Base-by-base conservation (phyloP, 164 flowering plant genomes). In the Nymphaea colorata region DNA sequence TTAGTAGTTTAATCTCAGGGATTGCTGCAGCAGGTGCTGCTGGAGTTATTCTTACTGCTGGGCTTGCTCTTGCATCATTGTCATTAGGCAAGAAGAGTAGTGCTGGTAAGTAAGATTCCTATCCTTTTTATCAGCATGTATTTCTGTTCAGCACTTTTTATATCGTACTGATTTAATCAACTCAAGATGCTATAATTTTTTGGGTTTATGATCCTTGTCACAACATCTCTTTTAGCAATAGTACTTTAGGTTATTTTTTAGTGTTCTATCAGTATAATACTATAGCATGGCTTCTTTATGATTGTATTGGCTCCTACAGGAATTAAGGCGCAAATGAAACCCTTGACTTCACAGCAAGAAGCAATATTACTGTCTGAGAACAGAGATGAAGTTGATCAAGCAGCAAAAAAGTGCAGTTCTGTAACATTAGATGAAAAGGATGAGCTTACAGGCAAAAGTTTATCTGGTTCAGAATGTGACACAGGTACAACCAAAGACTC, bases 1-100 rank as follows among this genome's bases (percentile, higher is more conserved):
- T 53, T 76, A 81, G 79, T 86, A 81, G 86, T 75, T 77, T 76
- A 68, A 71, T 87, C 81, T 82, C 97, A 91, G 97, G 91, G 67
- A 65, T 84, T 70, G 74, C 84, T 63, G 85, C 86, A 67, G 86
- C 87, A 45, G 93, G 87, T 79, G 71, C 83, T 17, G 91, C 90
- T 36, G 94, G 91, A 59, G 76, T 84, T 69, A 16, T 91, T 70
- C 80, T 94, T 65, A 80, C 82, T 70, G 80, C 86, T 61, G 97
- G 93, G 42, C 78, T 91, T 70, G 73, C 85, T 59, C 79, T 85
- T 70, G 89, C 93, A 6, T 80, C 88, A 18, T n/a, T 85, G 63
- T 84, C 88, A 65, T 47, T 88, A 16, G 78, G 85, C 70, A 91
- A 80, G 76, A 78, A 77, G 61, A 80, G 41, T 66, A 70, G 74